Base-by-base conservation (phyloP, 495 filamentous ascomycete species). In the Penicillium cinerascens region DNA sequence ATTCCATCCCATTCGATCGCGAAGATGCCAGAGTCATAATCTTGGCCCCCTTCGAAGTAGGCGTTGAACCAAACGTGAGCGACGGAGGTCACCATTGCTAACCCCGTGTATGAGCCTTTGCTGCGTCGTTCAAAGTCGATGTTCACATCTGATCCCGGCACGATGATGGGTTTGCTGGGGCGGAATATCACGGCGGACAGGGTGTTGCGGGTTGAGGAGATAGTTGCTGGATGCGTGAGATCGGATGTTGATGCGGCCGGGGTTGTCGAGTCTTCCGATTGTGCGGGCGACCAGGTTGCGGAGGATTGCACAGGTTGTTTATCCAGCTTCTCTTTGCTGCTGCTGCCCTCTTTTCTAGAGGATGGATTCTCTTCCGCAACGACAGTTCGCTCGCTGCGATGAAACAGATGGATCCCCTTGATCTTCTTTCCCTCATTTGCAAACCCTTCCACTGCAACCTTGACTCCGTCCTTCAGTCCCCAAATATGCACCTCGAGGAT, bases 41-140 rank as follows among this genome's bases (percentile, higher is more conserved):
- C 82, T 15, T 87, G 77, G 54, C 84, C 80, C 11, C 91, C 91
- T 71, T 97, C 93, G 55, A 97, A 97, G 71, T 85, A 97, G 2
- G 86, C 72, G 61, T 98, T 98, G 72, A 96, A 95, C 93, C 93
- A 98, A 26, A 96, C 87, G 52, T 97, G 91, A 1, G 92, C 90
- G 33, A 97, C 85, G 0, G 91, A 84, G 4, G 92, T 97, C 8
- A 96, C 91, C 84, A 97, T 87, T 4, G 89, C 88, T 56, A 88
- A 82, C 5, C 87, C 88, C 0, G 72, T 76, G 68, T 89, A 87
- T 1, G 82, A 81, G 15, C 82, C 83, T 61, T 87, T 89, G 46
- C 86, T 89, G 42, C 88, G 82, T 15, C 88, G 80, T 64, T 96
- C 91, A 42, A 97, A 81, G 55, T 88, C 85, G 58, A 98, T 89